These are phyloP conservation scores for Aciculosporium take DNA, from an alignment of 2,329 filamentous ascomycete genomes.

Conservation along the genomic window DNA sequence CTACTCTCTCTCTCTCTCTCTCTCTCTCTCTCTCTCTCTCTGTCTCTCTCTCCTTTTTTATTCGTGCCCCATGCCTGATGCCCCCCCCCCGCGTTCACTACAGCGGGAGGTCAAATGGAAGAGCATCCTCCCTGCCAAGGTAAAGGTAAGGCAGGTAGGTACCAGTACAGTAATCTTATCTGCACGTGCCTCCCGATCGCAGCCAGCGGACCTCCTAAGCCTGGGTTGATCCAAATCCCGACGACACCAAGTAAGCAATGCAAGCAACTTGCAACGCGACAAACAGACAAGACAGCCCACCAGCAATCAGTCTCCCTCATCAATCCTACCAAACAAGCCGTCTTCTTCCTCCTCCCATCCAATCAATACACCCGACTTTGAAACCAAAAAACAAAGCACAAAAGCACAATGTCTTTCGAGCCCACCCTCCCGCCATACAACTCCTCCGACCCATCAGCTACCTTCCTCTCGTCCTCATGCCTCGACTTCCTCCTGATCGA, in stretches of 20 bases:
- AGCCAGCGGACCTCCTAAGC: no score
- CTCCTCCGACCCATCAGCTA: slow-evolving; percentile 57
- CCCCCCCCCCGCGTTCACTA: no score
- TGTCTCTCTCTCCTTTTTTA: background rate
- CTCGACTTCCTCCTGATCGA: slow-evolving; percentile 94
- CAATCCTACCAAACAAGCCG: background rate
- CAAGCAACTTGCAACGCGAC: no score
- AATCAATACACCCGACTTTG: no score
- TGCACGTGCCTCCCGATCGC: slow-evolving; percentile 1
- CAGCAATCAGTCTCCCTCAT: background rate
- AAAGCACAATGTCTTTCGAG: slow-evolving; percentile 56
- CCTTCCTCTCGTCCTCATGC: slow-evolving; percentile 69
- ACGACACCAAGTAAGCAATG: background rate
- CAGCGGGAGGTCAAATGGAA: no score
- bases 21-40: no score
- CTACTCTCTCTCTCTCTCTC: no score
- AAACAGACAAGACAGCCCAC: no score
- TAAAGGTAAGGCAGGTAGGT: background rate
- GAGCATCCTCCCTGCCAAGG: no score
- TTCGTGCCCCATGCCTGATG: background rate
- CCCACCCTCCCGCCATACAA: slow-evolving; percentile 54
- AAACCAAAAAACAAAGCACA: background rate
- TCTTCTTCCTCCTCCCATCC: no score
- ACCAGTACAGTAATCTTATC: background rate
- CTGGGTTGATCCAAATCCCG: background rate